Base-by-base conservation (phyloP, 352 stramenopile genomes). In the Detonula confervacea region DNA sequence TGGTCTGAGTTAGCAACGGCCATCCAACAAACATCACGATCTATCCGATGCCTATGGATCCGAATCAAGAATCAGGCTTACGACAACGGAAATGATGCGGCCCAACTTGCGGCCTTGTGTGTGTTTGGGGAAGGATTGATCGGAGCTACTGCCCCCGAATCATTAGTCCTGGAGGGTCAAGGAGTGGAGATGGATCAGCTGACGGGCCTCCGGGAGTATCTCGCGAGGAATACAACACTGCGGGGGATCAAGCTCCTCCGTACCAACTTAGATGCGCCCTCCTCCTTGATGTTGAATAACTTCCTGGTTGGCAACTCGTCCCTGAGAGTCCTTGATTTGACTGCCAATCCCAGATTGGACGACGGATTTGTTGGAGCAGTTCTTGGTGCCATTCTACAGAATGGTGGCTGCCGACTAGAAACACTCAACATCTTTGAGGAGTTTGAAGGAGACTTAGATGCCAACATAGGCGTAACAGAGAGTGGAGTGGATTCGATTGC, bases 21-120 rank as follows among this genome's bases (percentile, higher is more conserved):
- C 8, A 76, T 82, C 25, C 46, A 42, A 2, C 44, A 71, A 33
- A 63, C 64, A 12, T 39, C 46, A 51, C 18, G 73, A 47, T 22
- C 35, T 8, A 70, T 82, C 39, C 65, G 59, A n/a, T 82, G 65
- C 54, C 39, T 82, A n/a, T 82, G 73, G 73, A 27, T 82, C 29
- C 65, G 73, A 12, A n/a, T n/a, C n/a, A n/a, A n/a, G n/a, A n/a
- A n/a, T n/a, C n/a, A n/a, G n/a, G n/a, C n/a, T 82, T 82, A 27
- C 35, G 37, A 44, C 57, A 68, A 24, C 59, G 65, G 7, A n/a
- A n/a, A n/a, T n/a, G 66, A 76, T 33, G 73, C 77, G 37, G 73
- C 65, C 30, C 39, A 73, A 18, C 24, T 29, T 27, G 62, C 65
- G 7, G 55, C 60, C 1, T 56, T 82, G 37, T 16, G 42, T 25